A percentile compares a stretch with the other conserved stretches of the same genome.
Evolutionary conservation across 225 moss, liverwort and hornwort genomes (phyloP).

Genomic region (Neckera pumila): DNA sequence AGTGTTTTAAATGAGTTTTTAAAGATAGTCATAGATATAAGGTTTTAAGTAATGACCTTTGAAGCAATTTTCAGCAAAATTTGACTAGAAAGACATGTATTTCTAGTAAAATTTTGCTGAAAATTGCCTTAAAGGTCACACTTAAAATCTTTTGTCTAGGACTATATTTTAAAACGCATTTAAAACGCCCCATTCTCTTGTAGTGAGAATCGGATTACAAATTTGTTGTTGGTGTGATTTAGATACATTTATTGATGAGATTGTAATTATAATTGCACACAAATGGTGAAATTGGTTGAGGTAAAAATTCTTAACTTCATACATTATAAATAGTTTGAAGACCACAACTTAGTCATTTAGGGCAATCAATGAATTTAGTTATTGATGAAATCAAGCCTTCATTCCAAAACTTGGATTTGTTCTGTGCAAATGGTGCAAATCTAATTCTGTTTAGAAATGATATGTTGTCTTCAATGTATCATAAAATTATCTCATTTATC

Average conservation of each 20-base stretch:
- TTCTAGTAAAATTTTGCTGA: too few relatives aligned
- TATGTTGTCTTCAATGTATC: neutral
- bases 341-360: too few relatives aligned
- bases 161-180: too few relatives aligned
- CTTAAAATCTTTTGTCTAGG: too few relatives aligned
- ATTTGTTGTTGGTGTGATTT: neutral
- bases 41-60: too few relatives aligned
- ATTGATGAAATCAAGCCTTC: neutral
- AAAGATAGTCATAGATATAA: too few relatives aligned
- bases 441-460: neutral
- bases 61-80: too few relatives aligned
- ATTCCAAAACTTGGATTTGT: neutral
- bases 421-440: neutral
- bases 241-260: neutral
- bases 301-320: neutral
- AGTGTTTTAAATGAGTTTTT: too few relatives aligned
- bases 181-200: too few relatives aligned
- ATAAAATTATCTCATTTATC: neutral
- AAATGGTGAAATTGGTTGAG: neutral
- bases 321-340: neutral
- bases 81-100: too few relatives aligned
- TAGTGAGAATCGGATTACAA: rapidly evolving
- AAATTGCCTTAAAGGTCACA: too few relatives aligned
- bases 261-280: neutral
- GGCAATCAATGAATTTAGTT: neutral